Evolutionary conservation across 1,284 basidiomycete genomes (phyloP).

Genomic region (Phellinidium pouzarii): DNA sequence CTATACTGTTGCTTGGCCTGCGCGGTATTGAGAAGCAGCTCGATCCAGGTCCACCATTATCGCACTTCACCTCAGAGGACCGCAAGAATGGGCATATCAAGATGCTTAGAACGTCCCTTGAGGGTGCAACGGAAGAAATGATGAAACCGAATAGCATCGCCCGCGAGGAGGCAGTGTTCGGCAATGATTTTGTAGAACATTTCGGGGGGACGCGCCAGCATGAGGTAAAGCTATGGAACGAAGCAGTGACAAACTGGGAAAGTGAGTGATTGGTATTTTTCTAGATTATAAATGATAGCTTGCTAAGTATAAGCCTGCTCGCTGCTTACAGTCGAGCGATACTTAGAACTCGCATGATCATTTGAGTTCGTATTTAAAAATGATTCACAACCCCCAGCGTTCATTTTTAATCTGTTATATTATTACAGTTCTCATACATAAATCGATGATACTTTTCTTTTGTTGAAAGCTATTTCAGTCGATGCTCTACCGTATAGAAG

Average conservation of each 20-base stretch:
- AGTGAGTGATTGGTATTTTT: slow-evolving; percentile 44
- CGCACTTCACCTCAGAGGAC: slow-evolving; percentile 49
- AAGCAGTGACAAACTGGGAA: slow-evolving; percentile 93
- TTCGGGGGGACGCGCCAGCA: slow-evolving; percentile 89
- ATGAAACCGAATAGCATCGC: slow-evolving; percentile 75
- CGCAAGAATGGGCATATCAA: slow-evolving; percentile 51
- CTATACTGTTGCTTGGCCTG: slow-evolving; percentile 82
- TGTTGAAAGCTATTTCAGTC: no score
- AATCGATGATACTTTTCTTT: no score
- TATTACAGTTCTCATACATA: no score
- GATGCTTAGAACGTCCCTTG: slow-evolving; percentile 73
- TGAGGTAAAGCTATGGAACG: slow-evolving; percentile 81
- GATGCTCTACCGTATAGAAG: slow-evolving; percentile 18
- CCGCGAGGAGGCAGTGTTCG: slow-evolving; percentile 67
- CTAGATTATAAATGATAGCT: not conserved
- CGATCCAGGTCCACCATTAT: slow-evolving; percentile 64
- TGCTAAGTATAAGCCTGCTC: slow-evolving; percentile 11
- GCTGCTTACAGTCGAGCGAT: slow-evolving; percentile 67
- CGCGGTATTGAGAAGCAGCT: slow-evolving; percentile 81
- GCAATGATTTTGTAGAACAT: slow-evolving; percentile 88
- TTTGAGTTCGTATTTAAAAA: not conserved
- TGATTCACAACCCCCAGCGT: slow-evolving; percentile 22
- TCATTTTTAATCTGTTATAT: not conserved
- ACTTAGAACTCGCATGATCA: slow-evolving; percentile 68
- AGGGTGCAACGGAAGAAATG: slow-evolving; percentile 75